Percentiles rank a stretch among this genome's conserved stretches.
phyloP scores from a whole-genome alignment of 306 rosid species.

The Prinsepia uniflora region DNA sequence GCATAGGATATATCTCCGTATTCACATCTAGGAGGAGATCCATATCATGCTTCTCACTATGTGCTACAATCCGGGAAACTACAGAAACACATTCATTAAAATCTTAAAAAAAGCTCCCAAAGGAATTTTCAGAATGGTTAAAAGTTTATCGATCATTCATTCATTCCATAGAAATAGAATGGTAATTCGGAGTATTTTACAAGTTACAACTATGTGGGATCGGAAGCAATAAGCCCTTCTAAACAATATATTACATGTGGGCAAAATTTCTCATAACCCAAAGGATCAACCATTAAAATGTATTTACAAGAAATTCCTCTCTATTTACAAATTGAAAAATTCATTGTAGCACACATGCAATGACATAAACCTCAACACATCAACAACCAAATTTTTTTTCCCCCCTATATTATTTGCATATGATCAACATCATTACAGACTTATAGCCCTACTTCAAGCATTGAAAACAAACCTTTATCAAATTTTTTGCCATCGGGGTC shows the following conservation, averaged over 20 bases:
- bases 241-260: not conserved
- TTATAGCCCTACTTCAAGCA: not conserved
- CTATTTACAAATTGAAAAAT: not conserved
- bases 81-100: conserved; percentile 14
- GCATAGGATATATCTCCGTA: conserved; percentile 76
- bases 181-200: not conserved
- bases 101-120: not conserved
- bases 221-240: not conserved
- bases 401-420: not conserved
- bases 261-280: not conserved
- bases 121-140: not conserved
- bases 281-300: not conserved
- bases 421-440: not conserved
- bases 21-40: conserved; percentile 66
- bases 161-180: not conserved
- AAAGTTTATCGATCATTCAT: not conserved
- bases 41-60: conserved; percentile 67
- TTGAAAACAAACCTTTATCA: conserved; percentile 57
- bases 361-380: not conserved
- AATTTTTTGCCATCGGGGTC: conserved; percentile 85
- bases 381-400: not conserved
- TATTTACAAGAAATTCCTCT: not conserved
- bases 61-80: conserved; percentile 78
- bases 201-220: not conserved
- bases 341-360: not conserved